These are phyloP conservation scores for Xylariaceae sp. DNA, from an alignment of 2,329 filamentous ascomycete species.

Conservation along the genomic window DNA sequence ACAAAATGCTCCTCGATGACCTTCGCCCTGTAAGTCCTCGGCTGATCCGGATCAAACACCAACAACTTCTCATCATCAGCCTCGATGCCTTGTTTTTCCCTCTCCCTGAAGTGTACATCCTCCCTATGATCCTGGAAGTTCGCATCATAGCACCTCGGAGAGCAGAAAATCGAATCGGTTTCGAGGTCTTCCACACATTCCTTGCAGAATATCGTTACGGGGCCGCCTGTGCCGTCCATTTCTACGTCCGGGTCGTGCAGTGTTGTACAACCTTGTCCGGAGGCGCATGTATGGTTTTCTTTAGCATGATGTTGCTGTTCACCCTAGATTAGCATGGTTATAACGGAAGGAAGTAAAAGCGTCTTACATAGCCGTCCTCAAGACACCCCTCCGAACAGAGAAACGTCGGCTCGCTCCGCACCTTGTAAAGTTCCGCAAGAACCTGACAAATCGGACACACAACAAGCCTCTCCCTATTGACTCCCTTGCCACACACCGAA, in stretches of 20 bases:
- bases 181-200: constrained; percentile 38
- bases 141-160: constrained; percentile 36
- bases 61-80: constrained; percentile 25
- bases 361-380: constrained; percentile 39
- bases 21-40: constrained; percentile 23
- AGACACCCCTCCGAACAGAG: constrained; percentile 45
- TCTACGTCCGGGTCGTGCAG: constrained; percentile 37
- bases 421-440: constrained; percentile 34
- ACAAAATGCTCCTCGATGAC: constrained; percentile 27
- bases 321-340: background rate
- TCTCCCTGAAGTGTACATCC: constrained; percentile 29
- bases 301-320: constrained; percentile 37
- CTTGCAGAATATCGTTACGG: constrained; percentile 36
- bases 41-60: constrained; percentile 22
- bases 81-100: constrained; percentile 24
- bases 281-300: constrained; percentile 39
- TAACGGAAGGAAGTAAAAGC: background rate
- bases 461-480: constrained; percentile 35
- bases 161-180: constrained; percentile 40
- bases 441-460: constrained; percentile 45
- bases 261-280: constrained; percentile 38
- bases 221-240: constrained; percentile 31
- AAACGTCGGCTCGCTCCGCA: constrained; percentile 34
- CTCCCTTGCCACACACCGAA: constrained; percentile 33
- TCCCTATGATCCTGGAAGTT: constrained; percentile 41